Conservation (phyloP, 2,329 filamentous ascomycete genomes). For the Purpureocillium takamizusanense region DNA sequence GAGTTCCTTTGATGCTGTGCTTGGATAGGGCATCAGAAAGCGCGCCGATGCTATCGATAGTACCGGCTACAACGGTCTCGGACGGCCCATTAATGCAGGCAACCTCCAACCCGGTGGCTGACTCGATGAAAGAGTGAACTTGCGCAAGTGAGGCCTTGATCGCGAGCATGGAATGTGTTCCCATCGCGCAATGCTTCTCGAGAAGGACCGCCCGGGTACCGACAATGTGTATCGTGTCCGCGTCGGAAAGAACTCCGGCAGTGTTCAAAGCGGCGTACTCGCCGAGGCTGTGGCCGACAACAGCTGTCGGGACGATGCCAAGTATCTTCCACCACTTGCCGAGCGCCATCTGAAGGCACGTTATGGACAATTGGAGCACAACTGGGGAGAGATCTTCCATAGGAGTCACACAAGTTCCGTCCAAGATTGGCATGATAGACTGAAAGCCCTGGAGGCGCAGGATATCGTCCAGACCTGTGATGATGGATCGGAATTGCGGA, state of each 20-base stretch:
- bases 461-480: conserved; percentile 22
- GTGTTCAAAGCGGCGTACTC: conserved; percentile 66
- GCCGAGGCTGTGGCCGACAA: conserved; percentile 56
- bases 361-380: conserved; percentile 27
- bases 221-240: conserved; percentile 64
- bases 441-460: conserved; percentile 24
- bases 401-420: conserved; percentile 23
- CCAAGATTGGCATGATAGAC: conserved; percentile 30
- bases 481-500: conserved; percentile 21
- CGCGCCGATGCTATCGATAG: conserved; percentile 1
- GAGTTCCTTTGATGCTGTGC: conserved; percentile 16
- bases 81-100: conserved; percentile 55
- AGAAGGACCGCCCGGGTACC: conserved; percentile 58
- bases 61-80: conserved; percentile 38
- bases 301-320: conserved; percentile 44
- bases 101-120: conserved; percentile 14
- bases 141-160: conserved; percentile 35
- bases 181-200: conserved; percentile 52
- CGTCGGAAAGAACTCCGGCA: conserved; percentile 60
- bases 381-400: conserved; percentile 7
- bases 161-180: conserved; percentile 53
- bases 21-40: neutral
- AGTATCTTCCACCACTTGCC: conserved; percentile 27
- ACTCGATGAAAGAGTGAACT: conserved; percentile 22
- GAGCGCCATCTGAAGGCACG: conserved; percentile 31